These are phyloP conservation scores for Aspergillus egyptiacus DNA, from an alignment of 495 filamentous ascomycete species.

Conservation along the genomic window DNA sequence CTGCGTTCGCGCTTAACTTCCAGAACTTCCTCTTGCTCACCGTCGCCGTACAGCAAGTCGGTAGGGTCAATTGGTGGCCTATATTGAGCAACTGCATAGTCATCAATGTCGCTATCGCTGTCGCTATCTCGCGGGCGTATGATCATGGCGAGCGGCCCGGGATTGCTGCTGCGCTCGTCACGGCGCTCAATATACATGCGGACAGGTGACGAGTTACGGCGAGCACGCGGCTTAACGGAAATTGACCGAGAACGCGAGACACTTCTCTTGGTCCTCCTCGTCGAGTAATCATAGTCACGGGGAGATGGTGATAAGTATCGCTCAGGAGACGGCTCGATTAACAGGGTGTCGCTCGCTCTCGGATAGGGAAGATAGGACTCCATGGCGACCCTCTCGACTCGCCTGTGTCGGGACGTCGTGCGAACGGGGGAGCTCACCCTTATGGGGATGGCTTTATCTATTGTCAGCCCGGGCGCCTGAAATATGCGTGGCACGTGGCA, in stretches of 20 bases:
- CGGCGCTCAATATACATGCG: constrained; percentile 16
- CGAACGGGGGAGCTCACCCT: constrained; percentile 28
- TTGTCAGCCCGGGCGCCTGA: constrained; percentile 4
- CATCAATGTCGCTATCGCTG: constrained; percentile 50
- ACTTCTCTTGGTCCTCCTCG: constrained; percentile 22
- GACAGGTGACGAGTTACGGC: constrained; percentile 29
- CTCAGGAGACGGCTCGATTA: constrained; percentile 29
- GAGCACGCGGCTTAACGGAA: constrained; percentile 30
- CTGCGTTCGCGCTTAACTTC: constrained; percentile 75
- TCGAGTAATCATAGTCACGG: constrained; percentile 24
- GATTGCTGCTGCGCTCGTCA: constrained; percentile 33
- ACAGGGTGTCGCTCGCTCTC: constrained; percentile 23
- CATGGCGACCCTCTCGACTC: constrained; percentile 27
- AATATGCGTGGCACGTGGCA: constrained; percentile 10
- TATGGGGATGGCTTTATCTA: constrained; percentile 24
- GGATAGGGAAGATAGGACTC: constrained; percentile 24
- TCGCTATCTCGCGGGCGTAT: constrained; percentile 46
- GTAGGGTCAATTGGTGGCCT: constrained; percentile 38
- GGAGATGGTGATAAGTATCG: constrained; percentile 23
- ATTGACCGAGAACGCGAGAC: constrained; percentile 36
- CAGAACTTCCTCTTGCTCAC: constrained; percentile 47
- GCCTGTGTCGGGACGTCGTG: constrained; percentile 21
- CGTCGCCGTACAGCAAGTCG: constrained; percentile 36
- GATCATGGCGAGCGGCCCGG: constrained; percentile 51
- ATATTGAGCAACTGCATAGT: constrained; percentile 50